These are phyloP conservation scores for Aureobasidium sp. DNA, from an alignment of 2,329 filamentous ascomycete genomes.

Conservation along the genomic window DNA sequence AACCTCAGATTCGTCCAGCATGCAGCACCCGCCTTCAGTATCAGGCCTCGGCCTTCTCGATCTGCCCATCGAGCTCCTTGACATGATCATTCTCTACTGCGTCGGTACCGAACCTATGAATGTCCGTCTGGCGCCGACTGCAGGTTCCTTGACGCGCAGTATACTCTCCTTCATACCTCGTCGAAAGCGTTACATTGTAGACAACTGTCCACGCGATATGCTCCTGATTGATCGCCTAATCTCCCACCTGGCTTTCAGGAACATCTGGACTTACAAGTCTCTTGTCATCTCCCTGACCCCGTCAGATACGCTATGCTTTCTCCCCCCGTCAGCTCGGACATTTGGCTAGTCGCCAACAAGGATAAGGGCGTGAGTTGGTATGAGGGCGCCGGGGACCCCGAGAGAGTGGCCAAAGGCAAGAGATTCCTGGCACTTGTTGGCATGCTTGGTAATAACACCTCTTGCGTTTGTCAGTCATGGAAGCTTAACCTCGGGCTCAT, in stretches of 20 bases:
- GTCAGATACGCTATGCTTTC: conserved; percentile 23
- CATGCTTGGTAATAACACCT: conserved; percentile 9
- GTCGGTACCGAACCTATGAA: conserved; percentile 7
- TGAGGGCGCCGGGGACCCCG: neutral
- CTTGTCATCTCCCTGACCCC: conserved; percentile 22
- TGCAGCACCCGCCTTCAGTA: neutral
- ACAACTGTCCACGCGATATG: conserved; percentile 20
- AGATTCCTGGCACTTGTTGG: neutral
- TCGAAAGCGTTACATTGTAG: conserved; percentile 17
- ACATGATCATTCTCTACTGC: conserved; percentile 17
- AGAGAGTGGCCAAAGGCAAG: neutral
- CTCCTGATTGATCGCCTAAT: conserved; percentile 21
- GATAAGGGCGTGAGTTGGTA: conserved; percentile 9
- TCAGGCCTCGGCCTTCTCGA: conserved; percentile 12
- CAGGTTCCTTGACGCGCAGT: conserved; percentile 9
- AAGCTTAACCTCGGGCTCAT: conserved; percentile 6
- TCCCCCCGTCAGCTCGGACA: conserved; percentile 22
- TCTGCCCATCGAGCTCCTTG: conserved; percentile 24
- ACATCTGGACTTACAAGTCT: conserved; percentile 21
- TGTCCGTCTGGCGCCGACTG: conserved; percentile 19
- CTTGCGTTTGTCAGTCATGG: neutral
- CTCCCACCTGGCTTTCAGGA: conserved; percentile 17
- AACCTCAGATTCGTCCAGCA: too few species aligned
- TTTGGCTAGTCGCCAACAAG: conserved; percentile 22
- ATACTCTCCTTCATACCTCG: conserved; percentile 11